Evolutionary conservation across 1,139 yeast genomes (phyloP).

Genomic region (Williopsis jadinii): DNA sequence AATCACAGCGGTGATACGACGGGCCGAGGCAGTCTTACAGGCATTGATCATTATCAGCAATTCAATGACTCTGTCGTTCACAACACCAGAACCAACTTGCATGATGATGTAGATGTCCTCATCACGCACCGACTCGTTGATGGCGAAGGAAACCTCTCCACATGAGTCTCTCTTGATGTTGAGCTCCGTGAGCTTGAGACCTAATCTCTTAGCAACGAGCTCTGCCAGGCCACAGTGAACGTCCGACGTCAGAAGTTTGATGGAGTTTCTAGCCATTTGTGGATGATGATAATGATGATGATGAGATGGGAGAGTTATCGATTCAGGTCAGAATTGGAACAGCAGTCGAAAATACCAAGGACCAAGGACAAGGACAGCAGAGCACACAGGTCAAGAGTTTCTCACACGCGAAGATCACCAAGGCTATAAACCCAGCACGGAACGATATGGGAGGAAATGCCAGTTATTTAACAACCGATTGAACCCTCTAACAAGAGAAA

Average conservation of each 20-base stretch:
- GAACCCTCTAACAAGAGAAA: too few species aligned
- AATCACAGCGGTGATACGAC: constrained; percentile 89
- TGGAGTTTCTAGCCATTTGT: constrained; percentile 74
- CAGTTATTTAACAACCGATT: too few species aligned
- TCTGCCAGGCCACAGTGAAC: constrained; percentile 86
- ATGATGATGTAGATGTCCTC: constrained; percentile 86
- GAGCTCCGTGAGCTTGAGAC: constrained; percentile 54
- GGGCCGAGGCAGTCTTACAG: constrained; percentile 90
- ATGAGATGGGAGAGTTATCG: constrained; percentile 1
- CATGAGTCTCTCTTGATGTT: constrained; percentile 67
- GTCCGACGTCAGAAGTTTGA: constrained; percentile 83
- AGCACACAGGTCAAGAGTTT: too few species aligned
- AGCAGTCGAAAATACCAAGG: too few species aligned
- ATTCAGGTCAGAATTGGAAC: neutral
- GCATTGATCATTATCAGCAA: constrained; percentile 89
- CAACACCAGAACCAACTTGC: constrained; percentile 89
- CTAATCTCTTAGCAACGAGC: constrained; percentile 65
- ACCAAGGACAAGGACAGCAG: too few species aligned
- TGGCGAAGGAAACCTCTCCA: constrained; percentile 86
- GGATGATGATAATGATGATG: too few species aligned
- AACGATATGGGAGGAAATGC: too few species aligned
- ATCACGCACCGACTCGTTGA: constrained; percentile 93
- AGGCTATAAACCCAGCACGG: too few species aligned
- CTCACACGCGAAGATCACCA: too few species aligned
- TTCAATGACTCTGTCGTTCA: constrained; percentile 85